phyloP scores from a whole-genome alignment of 139 green algal genomes.

The Volvox reticuliferus region DNA sequence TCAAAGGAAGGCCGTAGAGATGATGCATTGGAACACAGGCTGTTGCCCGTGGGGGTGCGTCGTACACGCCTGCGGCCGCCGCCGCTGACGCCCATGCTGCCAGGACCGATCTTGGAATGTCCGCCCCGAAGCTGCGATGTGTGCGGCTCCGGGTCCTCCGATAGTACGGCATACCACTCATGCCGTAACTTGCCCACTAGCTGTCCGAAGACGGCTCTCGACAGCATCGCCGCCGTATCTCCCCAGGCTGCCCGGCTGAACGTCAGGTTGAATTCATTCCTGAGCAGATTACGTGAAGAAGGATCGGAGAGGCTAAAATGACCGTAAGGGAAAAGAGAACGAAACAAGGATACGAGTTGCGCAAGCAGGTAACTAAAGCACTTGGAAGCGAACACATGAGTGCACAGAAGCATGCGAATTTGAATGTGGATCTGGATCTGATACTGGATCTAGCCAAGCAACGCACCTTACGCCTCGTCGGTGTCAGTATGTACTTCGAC shows the following conservation, averaged over 20 bases:
- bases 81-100: background rate
- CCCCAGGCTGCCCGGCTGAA: constrained; percentile 45
- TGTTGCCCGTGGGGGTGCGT: constrained; percentile 20
- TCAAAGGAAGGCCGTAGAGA: constrained; percentile 41
- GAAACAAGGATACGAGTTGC: no score
- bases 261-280: constrained; percentile 55
- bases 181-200: constrained; percentile 41
- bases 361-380: no score
- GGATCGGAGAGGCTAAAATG: no score
- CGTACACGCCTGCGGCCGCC: background rate
- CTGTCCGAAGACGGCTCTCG: constrained; percentile 36
- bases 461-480: no score
- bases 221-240: constrained; percentile 53
- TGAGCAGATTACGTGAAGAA: background rate
- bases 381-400: no score
- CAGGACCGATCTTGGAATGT: background rate
- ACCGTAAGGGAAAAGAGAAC: no score
- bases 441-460: no score
- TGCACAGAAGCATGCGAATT: no score
- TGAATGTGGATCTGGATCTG: no score
- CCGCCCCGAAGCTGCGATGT: background rate
- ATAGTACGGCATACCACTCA: constrained; percentile 49
- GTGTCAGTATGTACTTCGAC: no score
- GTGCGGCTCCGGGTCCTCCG: background rate
- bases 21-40: background rate